phyloP scores from a whole-genome alignment of 306 rosid species.

The Sicyos baderoa region DNA sequence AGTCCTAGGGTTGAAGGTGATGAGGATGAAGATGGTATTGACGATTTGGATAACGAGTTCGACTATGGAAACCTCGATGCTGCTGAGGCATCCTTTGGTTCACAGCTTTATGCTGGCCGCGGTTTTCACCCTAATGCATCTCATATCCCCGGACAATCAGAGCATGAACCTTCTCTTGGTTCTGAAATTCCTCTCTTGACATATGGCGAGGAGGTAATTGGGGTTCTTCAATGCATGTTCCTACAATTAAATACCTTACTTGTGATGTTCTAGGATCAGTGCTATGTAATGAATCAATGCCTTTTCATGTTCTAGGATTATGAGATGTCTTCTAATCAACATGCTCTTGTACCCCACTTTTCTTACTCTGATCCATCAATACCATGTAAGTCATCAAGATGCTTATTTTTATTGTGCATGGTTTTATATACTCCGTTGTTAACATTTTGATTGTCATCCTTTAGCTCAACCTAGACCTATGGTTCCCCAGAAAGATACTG shows the following conservation, averaged over 20 bases:
- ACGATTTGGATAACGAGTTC: slow-evolving; percentile 87
- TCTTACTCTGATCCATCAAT: slow-evolving; percentile 53
- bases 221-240: not conserved
- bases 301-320: slow-evolving; percentile 44
- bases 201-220: slow-evolving; percentile 80
- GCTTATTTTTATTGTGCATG: slow-evolving; percentile 18
- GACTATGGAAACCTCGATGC: slow-evolving; percentile 46
- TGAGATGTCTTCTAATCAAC: slow-evolving; percentile 64
- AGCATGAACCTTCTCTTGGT: slow-evolving; percentile 53
- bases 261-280: not conserved
- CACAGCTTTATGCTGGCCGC: slow-evolving; percentile 40
- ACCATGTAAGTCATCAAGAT: slow-evolving; percentile 42
- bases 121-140: slow-evolving; percentile 39
- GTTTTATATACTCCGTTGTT: not conserved
- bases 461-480: slow-evolving; percentile 86
- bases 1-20: slow-evolving; percentile 89
- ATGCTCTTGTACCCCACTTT: slow-evolving; percentile 78
- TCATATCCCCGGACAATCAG: slow-evolving; percentile 39
- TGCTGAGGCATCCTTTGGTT: slow-evolving; percentile 39
- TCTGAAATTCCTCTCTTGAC: slow-evolving; percentile 82
- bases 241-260: not conserved
- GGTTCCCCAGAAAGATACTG: slow-evolving; percentile 89
- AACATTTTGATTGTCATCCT: slow-evolving; percentile 19
- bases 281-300: not conserved
- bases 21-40: slow-evolving; percentile 89